Evolutionary conservation across 2,329 filamentous ascomycete genomes (phyloP).

Genomic region (Colletotrichum chrysophilum): DNA sequence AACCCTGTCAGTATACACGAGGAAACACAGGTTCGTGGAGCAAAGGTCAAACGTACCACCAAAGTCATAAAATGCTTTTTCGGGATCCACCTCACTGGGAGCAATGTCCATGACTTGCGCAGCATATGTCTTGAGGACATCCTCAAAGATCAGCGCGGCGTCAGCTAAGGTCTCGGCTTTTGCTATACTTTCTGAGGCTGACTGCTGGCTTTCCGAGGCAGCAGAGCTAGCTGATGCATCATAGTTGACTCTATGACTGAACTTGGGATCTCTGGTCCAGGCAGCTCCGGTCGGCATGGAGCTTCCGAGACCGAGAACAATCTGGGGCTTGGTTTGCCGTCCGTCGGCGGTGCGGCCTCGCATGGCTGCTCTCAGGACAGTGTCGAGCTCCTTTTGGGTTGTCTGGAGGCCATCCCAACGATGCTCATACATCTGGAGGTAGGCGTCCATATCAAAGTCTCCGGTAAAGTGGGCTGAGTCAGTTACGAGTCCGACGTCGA

Average conservation of each 20-base stretch:
- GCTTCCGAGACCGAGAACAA: not conserved
- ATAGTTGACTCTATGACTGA: not conserved
- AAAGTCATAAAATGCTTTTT: slow-evolving; percentile 13
- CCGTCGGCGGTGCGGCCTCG: not conserved
- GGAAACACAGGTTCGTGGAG: not conserved
- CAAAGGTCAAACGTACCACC: not conserved
- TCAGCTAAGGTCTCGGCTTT: not conserved
- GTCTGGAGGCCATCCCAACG: not conserved
- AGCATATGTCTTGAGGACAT: not conserved
- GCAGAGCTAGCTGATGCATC: not conserved
- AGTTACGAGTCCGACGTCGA: slow-evolving; percentile 25
- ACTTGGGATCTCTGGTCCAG: slow-evolving; percentile 5
- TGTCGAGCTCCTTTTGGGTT: not conserved
- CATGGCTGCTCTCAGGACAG: not conserved
- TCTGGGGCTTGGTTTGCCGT: not conserved
- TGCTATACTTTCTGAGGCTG: not conserved
- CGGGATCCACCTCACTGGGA: not conserved
- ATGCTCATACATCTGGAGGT: slow-evolving; percentile 11
- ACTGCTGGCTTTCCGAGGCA: not conserved
- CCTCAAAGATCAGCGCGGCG: not conserved
- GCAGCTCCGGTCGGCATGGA: not conserved
- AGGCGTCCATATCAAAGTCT: not conserved
- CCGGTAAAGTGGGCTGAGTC: slow-evolving; percentile 5
- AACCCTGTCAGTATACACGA: not conserved
- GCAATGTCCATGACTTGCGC: not conserved